Evolutionary conservation across 345 rosid species (phyloP), one percentile per base, ranked within the genome.

Genomic region (Acer negundo): DNA sequence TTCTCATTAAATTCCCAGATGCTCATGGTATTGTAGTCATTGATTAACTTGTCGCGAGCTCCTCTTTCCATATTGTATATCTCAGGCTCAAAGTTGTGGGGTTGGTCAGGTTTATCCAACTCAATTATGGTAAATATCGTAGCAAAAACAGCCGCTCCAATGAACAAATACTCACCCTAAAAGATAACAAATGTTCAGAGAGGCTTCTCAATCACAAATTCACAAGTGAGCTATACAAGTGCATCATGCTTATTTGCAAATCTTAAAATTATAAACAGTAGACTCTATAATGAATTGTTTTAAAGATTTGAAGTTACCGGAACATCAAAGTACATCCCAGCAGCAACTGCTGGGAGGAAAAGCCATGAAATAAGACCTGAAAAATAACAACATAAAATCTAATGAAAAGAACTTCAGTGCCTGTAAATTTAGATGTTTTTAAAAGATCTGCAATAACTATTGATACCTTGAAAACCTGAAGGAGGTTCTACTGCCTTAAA

Each of bases 1-100:
- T 95, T 93, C 83, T 92, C 96, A 78, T 93, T 95, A 73, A 93
- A 93, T 67, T 93, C 98, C 98, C 99, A 93, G 15, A 90, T 93
- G 80, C 84, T 88, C 98, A 95, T 95, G 24, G 90, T 76, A 44
- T 95, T 95, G 81, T 95, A 93, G 79, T 93, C 97, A 20, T 80
- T 86, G 63, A 95, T 92, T 63, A 95, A 81, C 87, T 93, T 93
- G 80, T 92, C 98, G 11, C 99, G 95, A 72, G 92, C 95, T 79
- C 93, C 97, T 75, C 93, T 89, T 80, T 92, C 97, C 91, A 91
- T 84, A 71, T 84, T 89, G 86, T 92, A 92, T 66, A 95, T 93
- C 83, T 93, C 96, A 17, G 99, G 98, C 80, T 93, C 98, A 59
- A 95, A 95, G 85, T 95, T 91, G 80, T 92, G 96, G 62, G 97